A percentile compares a stretch with the other conserved stretches of the same genome.
phyloP scores from a whole-genome alignment of 2,329 filamentous ascomycete genomes.

The Didymella segeticola region DNA sequence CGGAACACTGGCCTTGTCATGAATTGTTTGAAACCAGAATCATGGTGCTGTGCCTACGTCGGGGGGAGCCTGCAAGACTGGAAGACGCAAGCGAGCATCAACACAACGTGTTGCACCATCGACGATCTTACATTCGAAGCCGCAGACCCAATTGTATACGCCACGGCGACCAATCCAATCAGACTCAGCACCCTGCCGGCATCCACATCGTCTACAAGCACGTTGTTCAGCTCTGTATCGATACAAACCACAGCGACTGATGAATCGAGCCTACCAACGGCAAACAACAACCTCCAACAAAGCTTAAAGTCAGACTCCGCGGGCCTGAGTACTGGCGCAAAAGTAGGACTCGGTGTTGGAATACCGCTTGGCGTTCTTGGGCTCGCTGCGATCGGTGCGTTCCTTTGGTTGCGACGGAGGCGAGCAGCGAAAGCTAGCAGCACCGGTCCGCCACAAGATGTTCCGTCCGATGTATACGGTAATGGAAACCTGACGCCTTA shows the following conservation, averaged over 20 bases:
- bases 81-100: background rate
- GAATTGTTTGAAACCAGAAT: slow-evolving; percentile 7
- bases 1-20: slow-evolving; percentile 8
- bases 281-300: background rate
- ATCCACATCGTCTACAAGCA: background rate
- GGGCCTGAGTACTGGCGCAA: slow-evolving; percentile 10
- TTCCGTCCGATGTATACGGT: background rate
- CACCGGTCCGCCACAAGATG: background rate
- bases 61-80: background rate
- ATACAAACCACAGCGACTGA: background rate
- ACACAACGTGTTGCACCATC: slow-evolving; percentile 17
- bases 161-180: slow-evolving; percentile 3
- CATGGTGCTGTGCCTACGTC: slow-evolving; percentile 6
- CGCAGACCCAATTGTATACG: slow-evolving; percentile 5
- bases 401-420: slow-evolving; percentile 8
- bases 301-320: background rate
- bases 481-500: background rate
- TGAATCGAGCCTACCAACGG: background rate
- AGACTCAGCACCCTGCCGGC: background rate
- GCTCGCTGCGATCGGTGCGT: slow-evolving; percentile 8
- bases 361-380: slow-evolving; percentile 14
- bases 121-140: slow-evolving; percentile 11
- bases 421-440: background rate
- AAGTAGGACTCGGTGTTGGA: slow-evolving; percentile 14
- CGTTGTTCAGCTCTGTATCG: background rate